A percentile compares a stretch with the other conserved stretches of the same genome.
Evolutionary conservation across 2,329 filamentous ascomycete species (phyloP).

Genomic region (Pseudogymnoascus sp.): DNA sequence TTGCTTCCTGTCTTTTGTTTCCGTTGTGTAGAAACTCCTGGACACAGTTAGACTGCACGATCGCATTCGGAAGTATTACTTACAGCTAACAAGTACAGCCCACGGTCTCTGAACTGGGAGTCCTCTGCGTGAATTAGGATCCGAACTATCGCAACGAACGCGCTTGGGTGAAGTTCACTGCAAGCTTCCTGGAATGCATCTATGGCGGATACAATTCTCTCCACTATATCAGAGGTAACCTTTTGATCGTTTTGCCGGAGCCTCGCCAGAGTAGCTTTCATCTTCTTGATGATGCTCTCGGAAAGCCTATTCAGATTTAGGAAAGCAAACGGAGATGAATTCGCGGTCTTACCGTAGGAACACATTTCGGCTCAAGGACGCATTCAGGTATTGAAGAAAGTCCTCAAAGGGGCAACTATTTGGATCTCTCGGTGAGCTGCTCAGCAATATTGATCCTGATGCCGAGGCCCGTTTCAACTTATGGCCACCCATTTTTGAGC

Average conservation of each 20-base stretch:
- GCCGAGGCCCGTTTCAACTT: not conserved
- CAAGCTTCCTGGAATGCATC: not conserved
- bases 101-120: not conserved
- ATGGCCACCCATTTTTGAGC: not conserved
- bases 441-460: not conserved
- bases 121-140: not conserved
- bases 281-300: not conserved
- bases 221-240: not conserved
- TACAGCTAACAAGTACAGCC: not conserved
- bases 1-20: not conserved
- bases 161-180: not conserved
- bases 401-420: slow-evolving; percentile 1
- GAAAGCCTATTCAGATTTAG: not conserved
- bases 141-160: not conserved
- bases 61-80: not conserved
- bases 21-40: not conserved
- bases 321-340: not conserved
- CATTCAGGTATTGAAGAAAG: not conserved
- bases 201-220: not conserved
- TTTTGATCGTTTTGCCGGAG: not conserved
- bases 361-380: not conserved
- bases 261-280: not conserved
- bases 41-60: not conserved
- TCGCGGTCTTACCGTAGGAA: not conserved
- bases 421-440: not conserved